phyloP scores from a whole-genome alignment of 1,284 basidiomycete species.

The Malassezia japonica region DNA sequence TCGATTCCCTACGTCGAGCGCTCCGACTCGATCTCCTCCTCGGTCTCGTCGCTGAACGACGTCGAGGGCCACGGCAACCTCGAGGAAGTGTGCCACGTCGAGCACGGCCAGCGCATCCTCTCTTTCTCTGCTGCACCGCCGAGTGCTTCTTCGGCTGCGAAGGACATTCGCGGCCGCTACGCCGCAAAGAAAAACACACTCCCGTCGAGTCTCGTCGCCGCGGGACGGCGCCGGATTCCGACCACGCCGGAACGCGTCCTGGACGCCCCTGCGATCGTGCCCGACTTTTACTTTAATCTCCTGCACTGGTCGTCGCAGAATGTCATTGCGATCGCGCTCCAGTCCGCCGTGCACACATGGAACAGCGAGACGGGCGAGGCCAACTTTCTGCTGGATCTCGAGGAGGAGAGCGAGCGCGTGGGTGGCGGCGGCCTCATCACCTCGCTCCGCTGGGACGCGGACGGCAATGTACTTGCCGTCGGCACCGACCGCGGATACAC shows the following conservation, averaged over 20 bases:
- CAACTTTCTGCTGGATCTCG: slow-evolving; percentile 54
- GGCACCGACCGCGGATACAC: slow-evolving; percentile 76
- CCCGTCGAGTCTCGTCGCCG: slow-evolving; percentile 35
- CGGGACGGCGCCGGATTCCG: slow-evolving; percentile 64
- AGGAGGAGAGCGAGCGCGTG: slow-evolving; percentile 35
- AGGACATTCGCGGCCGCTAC: slow-evolving; percentile 43
- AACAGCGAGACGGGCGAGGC: slow-evolving; percentile 80
- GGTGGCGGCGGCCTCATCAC: slow-evolving; percentile 55
- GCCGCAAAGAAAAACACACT: slow-evolving; percentile 33
- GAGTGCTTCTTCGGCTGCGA: slow-evolving; percentile 32
- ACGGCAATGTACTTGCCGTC: slow-evolving; percentile 76
- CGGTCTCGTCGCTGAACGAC: slow-evolving; percentile 25
- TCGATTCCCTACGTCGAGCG: slow-evolving; percentile 7
- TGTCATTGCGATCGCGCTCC: slow-evolving; percentile 50
- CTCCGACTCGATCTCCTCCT: slow-evolving; percentile 1
- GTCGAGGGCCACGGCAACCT: slow-evolving; percentile 26
- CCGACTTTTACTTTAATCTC: slow-evolving; percentile 96
- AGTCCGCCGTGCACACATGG: slow-evolving; percentile 55
- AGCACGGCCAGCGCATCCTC: slow-evolving; percentile 49
- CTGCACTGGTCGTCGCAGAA: slow-evolving; percentile 81
- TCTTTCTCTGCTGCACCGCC: slow-evolving; percentile 50
- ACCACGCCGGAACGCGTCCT: slow-evolving; percentile 79
- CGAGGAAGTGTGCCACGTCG: slow-evolving; percentile 42
- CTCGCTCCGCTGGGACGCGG: slow-evolving; percentile 72
- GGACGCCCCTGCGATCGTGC: slow-evolving; percentile 85